phyloP scores from a whole-genome alignment of 2,329 filamentous ascomycete genomes.

The Colletotrichum liriopes region DNA sequence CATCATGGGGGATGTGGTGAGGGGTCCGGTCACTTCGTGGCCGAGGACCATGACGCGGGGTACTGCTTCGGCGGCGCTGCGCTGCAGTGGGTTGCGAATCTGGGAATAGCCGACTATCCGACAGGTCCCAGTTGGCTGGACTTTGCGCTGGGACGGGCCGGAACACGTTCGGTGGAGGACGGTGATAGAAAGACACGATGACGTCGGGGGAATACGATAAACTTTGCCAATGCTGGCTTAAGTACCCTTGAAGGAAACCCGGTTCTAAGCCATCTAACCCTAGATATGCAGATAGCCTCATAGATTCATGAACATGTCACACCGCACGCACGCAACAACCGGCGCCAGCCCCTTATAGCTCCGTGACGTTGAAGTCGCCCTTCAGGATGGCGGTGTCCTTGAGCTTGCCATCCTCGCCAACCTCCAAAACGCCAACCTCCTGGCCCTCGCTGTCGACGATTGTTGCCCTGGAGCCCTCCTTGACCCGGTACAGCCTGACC shows the following conservation, averaged over 20 bases:
- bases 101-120: conserved; percentile 31
- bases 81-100: background rate
- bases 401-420: conserved; percentile 58
- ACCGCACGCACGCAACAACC: background rate
- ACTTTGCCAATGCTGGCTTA: background rate
- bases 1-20: conserved; percentile 4
- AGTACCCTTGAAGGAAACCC: conserved; percentile 2
- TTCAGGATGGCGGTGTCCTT: conserved; percentile 57
- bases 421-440: conserved; percentile 56
- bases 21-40: background rate
- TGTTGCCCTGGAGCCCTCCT: conserved; percentile 57
- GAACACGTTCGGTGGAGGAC: background rate
- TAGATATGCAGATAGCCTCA: conserved; percentile 32
- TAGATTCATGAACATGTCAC: conserved; percentile 20
- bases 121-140: conserved; percentile 22
- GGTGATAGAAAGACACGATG: background rate
- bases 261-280: conserved; percentile 37
- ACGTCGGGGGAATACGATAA: background rate
- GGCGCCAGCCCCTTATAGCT: conserved; percentile 23
- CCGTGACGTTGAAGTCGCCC: conserved; percentile 49
- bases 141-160: conserved; percentile 19
- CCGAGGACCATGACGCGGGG: background rate
- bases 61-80: background rate
- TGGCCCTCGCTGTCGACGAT: conserved; percentile 62
- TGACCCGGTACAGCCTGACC: conserved; percentile 61